Conservation (phyloP, 208 protist genomes). For the Acanthamoeba sp. region DNA sequence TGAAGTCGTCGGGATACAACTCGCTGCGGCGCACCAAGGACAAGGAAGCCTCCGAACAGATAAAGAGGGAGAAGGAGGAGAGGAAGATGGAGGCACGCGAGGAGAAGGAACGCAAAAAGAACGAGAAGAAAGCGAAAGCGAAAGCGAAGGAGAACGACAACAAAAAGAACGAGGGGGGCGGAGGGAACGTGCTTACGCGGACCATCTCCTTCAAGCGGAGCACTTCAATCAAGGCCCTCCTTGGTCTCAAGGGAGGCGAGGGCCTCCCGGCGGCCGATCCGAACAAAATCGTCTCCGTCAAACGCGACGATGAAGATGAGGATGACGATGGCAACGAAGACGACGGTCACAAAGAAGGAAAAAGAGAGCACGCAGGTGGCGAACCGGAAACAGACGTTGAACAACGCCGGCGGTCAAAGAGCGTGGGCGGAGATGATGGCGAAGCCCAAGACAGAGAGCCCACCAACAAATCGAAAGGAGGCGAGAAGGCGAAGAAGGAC, state of each 20-base stretch:
- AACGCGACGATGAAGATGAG: neutral
- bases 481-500: neutral
- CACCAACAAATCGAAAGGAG: neutral
- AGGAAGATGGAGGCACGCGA: neutral
- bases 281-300: constrained; percentile 1
- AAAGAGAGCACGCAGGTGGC: neutral
- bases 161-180: neutral
- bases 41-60: neutral
- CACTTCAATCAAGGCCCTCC: constrained; percentile 12
- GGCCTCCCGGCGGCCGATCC: neutral
- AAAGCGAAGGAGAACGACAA: neutral
- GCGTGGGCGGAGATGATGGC: neutral
- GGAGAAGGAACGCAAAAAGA: neutral
- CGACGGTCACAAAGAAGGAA: neutral
- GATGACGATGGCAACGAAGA: neutral
- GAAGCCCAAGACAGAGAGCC: neutral
- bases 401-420: neutral
- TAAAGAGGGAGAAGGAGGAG: neutral
- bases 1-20: neutral
- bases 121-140: neutral
- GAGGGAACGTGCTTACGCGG: neutral
- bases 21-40: neutral
- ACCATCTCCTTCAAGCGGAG: constrained; percentile 26
- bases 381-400: neutral
- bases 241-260: neutral